Evolutionary conservation across 331 rosid species (phyloP), one percentile per base, ranked within the genome.

Genomic region (Spiraea crenata): DNA sequence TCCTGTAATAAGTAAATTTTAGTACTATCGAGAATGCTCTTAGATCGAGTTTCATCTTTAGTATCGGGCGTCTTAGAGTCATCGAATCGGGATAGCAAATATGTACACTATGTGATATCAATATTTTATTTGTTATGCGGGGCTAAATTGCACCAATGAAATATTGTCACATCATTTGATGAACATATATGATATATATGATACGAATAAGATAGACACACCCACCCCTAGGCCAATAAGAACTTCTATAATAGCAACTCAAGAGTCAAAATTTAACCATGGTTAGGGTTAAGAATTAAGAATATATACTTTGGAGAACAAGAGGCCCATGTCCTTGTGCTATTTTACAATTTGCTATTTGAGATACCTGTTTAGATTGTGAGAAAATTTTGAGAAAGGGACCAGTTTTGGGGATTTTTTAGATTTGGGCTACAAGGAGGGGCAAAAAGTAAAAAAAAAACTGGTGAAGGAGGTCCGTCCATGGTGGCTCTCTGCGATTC

Each of bases 401-500:
- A 50, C 76, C 56, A 39, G 55, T 72, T 67, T 72, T 60, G 82
- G 82, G 82, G 65, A 42, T 65, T 42, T 78, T 78, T 57, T 17
- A 46, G 75, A 78, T 66, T 67, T 72, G 78, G 60, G 70, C 12
- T 67, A 59, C 55, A 78, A 60, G 38, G 74, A 73, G 82, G 82
- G 82, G 77, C 78, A 47, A 63, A 72, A 68, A 52, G 31, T 25
- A 64, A 67, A 38, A 69, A 78, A 61, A 51, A 67, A 62, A 52
- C 37, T 78, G 82, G 59, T 78, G 78, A 60, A 65, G 60, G 78
- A 73, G 75, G 67, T 73, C 65, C 31, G 78, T 67, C 67, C 78
- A 73, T 78, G 82, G 78, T 68, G 82, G 55, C 63, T 67, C 58
- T 73, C 71, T 67, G 75, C 55, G 82, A 78, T 73, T 78, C 79